Evolutionary conservation across 495 filamentous ascomycete species (phyloP).

Genomic region (Amniculicola lignicola): DNA sequence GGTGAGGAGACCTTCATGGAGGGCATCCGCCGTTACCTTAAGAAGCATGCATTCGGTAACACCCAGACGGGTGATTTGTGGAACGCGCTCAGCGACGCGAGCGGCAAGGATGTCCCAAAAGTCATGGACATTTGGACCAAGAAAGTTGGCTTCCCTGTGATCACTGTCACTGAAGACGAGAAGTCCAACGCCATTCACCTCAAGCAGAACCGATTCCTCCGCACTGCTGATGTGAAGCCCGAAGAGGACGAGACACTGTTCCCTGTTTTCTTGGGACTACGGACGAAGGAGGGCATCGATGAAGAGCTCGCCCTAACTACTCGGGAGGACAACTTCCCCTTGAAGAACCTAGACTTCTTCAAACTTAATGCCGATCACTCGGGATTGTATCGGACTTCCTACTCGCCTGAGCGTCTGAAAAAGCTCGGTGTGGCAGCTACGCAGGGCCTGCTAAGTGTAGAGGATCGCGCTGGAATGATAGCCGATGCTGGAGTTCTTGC

Average conservation of each 20-base stretch:
- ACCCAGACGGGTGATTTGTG: slow-evolving; percentile 86
- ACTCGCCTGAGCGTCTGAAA: slow-evolving; percentile 62
- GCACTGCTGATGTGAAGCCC: slow-evolving; percentile 74
- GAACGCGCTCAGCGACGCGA: slow-evolving; percentile 83
- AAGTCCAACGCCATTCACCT: slow-evolving; percentile 58
- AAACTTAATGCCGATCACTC: slow-evolving; percentile 77
- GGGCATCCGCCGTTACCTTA: slow-evolving; percentile 86
- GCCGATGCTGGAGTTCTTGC: slow-evolving; percentile 91
- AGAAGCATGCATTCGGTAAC: slow-evolving; percentile 89
- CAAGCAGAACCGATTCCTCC: slow-evolving; percentile 73
- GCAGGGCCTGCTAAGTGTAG: slow-evolving; percentile 78
- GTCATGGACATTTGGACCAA: slow-evolving; percentile 80
- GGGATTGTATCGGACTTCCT: slow-evolving; percentile 69
- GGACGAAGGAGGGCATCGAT: slow-evolving; percentile 63
- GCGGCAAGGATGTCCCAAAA: slow-evolving; percentile 80
- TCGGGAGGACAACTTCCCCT: slow-evolving; percentile 70
- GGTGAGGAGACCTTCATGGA: slow-evolving; percentile 93
- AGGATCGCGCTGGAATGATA: slow-evolving; percentile 93
- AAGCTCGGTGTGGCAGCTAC: slow-evolving; percentile 82
- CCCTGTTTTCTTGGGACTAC: slow-evolving; percentile 68
- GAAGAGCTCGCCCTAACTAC: slow-evolving; percentile 62
- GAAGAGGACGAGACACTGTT: slow-evolving; percentile 76
- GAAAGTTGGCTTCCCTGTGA: slow-evolving; percentile 70
- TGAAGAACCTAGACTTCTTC: slow-evolving; percentile 65
- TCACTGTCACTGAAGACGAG: slow-evolving; percentile 63